Percentiles rank a stretch among this genome's conserved stretches.
Conservation (phyloP, 2,329 filamentous ascomycete species). For the Elsinoe arachidis region DNA sequence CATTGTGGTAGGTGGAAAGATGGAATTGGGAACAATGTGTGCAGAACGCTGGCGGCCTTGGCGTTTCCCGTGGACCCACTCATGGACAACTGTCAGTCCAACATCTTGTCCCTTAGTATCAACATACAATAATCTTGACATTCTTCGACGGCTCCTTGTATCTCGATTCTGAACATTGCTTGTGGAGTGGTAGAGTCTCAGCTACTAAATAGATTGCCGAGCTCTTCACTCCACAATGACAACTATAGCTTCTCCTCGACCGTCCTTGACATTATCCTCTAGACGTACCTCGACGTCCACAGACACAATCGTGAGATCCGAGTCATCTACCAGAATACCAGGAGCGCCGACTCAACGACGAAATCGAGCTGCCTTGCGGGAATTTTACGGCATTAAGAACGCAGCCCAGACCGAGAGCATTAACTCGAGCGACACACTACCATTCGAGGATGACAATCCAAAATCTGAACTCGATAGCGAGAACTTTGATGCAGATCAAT, state of each 20-base stretch:
- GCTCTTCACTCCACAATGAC: conserved; percentile 38
- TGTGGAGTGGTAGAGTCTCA: neutral
- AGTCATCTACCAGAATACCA: conserved; percentile 31
- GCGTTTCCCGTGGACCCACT: neutral
- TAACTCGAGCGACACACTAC: neutral
- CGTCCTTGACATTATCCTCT: conserved; percentile 57
- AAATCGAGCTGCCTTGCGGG: conserved; percentile 79
- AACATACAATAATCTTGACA: neutral
- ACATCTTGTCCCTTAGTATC: too few relatives aligned
- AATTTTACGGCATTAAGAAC: conserved; percentile 81
- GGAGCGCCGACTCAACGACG: conserved; percentile 46
- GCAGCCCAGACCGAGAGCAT: conserved; percentile 32
- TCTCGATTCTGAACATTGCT: neutral
- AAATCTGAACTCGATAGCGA: neutral
- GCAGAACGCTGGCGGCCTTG: neutral
- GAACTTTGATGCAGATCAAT: conserved; percentile 64
- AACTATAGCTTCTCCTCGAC: conserved; percentile 51
- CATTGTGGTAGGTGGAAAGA: neutral
- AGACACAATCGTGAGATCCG: conserved; percentile 40
- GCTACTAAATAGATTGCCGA: neutral
- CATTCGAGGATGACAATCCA: conserved; percentile 7
- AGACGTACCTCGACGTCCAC: conserved; percentile 63
- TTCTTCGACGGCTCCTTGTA: neutral
- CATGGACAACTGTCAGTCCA: neutral
- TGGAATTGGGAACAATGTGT: neutral